phyloP scores from a whole-genome alignment of 352 stramenopile genomes.

The Pythium rhizo-oryzae region DNA sequence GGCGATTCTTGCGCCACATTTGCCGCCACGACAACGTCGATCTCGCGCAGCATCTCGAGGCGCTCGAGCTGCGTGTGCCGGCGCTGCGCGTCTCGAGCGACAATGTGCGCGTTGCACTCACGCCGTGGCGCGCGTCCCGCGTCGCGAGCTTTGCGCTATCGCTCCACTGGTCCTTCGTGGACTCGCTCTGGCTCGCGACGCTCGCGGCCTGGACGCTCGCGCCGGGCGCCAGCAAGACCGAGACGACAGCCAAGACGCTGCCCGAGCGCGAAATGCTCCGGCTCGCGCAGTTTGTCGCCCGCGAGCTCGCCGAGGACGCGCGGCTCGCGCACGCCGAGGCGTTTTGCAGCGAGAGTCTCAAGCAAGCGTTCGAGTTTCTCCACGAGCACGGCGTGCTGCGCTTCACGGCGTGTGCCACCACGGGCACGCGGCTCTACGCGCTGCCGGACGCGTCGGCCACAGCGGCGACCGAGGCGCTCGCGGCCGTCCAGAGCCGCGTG shows the following conservation, averaged over 20 bases:
- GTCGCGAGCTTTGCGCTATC: conserved; percentile 64
- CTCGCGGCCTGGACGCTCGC: conserved; percentile 49
- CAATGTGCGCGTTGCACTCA: conserved; percentile 32
- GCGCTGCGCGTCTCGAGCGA: conserved; percentile 16
- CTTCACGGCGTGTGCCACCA: conserved; percentile 34
- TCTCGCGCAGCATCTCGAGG: conserved; percentile 38
- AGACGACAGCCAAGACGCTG: not conserved
- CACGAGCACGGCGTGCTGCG: conserved; percentile 46
- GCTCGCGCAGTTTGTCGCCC: conserved; percentile 57
- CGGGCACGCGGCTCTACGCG: conserved; percentile 33
- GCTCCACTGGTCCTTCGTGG: conserved; percentile 77
- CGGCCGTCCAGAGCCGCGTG: conserved; percentile 44
- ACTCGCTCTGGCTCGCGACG: conserved; percentile 68
- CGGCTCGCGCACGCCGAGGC: conserved; percentile 61
- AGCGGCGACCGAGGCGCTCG: conserved; percentile 16
- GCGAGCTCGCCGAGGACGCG: conserved; percentile 47
- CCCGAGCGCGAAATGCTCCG: conserved; percentile 53
- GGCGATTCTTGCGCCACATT: conserved; percentile 65
- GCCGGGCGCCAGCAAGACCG: not conserved
- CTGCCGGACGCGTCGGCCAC: no score
- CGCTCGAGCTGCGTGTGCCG: conserved; percentile 27
- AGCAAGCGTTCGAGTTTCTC: conserved; percentile 72
- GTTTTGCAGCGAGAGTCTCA: conserved; percentile 77
- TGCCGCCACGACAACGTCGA: conserved; percentile 61
- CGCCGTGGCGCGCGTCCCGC: conserved; percentile 38